phyloP scores from a whole-genome alignment of 768 basidiomycete species.

The Termitomyces titanicus region DNA sequence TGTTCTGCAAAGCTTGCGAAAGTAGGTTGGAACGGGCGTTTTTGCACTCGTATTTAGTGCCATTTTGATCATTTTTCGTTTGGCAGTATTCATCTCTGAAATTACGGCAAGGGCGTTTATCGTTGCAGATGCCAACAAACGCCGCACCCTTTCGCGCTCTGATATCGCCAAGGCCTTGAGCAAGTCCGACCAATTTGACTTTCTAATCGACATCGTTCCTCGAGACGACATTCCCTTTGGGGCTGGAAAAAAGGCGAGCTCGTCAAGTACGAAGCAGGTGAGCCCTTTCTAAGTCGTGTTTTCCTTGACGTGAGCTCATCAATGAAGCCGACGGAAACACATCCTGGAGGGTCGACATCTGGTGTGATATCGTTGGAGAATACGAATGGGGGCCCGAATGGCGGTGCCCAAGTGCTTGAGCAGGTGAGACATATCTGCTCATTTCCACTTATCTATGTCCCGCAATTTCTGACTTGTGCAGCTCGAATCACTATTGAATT shows the following conservation, averaged over 20 bases:
- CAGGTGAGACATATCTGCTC: constrained; percentile 13
- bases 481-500: constrained; percentile 20
- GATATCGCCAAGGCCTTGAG: constrained; percentile 92
- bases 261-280: constrained; percentile 16
- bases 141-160: constrained; percentile 89
- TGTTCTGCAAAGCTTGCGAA: constrained; percentile 98
- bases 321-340: constrained; percentile 2
- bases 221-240: constrained; percentile 62
- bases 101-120: constrained; percentile 95
- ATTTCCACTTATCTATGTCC: neutral
- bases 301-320: neutral
- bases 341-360: constrained; percentile 8
- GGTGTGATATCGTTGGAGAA: constrained; percentile 5
- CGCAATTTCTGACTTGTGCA: constrained; percentile 1
- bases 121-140: constrained; percentile 92
- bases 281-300: neutral
- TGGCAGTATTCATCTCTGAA: constrained; percentile 91
- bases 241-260: constrained; percentile 19
- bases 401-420: constrained; percentile 18
- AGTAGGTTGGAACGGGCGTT: constrained; percentile 50
- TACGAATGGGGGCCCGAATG: neutral
- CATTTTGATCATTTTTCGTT: neutral
- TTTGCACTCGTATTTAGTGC: neutral
- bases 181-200: constrained; percentile 96
- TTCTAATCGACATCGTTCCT: constrained; percentile 94